Percentiles rank a stretch among this genome's conserved stretches.
Evolutionary conservation across 768 basidiomycete species (phyloP).

Genomic region (Lactarius evosmus): DNA sequence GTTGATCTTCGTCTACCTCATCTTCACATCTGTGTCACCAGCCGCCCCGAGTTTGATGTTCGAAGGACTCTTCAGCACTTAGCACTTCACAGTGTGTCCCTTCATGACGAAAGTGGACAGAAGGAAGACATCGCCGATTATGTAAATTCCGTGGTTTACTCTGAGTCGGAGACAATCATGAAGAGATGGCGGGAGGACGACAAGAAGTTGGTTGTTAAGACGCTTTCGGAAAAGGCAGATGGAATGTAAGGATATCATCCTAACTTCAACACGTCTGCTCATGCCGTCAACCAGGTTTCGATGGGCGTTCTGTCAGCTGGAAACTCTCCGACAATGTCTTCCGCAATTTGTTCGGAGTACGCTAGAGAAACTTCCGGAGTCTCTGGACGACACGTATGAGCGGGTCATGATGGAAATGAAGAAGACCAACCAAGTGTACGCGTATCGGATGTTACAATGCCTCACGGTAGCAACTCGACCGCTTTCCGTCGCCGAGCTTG

Average conservation of each 20-base stretch:
- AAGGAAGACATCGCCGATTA: not conserved
- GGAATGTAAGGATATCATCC: not conserved
- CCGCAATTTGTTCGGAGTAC: not conserved
- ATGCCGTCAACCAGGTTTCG: not conserved
- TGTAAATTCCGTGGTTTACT: not conserved
- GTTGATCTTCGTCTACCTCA: not conserved
- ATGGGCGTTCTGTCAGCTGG: not conserved
- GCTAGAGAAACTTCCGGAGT: not conserved
- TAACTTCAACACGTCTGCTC: not conserved
- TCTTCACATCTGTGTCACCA: not conserved
- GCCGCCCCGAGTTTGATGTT: not conserved
- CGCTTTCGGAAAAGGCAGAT: not conserved
- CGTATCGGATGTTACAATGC: not conserved
- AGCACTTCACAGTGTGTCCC: not conserved
- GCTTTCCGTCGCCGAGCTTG: not conserved
- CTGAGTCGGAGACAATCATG: not conserved
- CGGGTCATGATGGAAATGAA: not conserved
- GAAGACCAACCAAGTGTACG: not conserved
- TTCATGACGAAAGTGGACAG: not conserved
- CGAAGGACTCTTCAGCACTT: not conserved
- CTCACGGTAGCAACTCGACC: not conserved
- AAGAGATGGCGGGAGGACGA: not conserved
- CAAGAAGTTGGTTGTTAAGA: not conserved
- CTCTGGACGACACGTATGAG: not conserved
- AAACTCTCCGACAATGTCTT: not conserved